These are phyloP conservation scores for Carex scoparia DNA, from an alignment of 176 grass and related monocot species.

Conservation along the genomic window DNA sequence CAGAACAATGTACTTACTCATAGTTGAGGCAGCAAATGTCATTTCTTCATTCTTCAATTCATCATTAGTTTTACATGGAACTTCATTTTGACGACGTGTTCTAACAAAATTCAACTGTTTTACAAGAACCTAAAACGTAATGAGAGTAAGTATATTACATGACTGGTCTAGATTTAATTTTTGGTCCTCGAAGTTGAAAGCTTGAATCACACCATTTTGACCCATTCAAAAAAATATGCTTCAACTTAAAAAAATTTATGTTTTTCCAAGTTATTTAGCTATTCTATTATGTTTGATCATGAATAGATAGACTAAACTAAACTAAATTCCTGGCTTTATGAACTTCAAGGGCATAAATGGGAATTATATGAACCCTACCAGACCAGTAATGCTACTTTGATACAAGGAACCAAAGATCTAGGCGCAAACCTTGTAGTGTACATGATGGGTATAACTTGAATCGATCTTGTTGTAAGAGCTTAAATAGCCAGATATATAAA, in stretches of 20 bases:
- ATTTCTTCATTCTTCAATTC: not conserved
- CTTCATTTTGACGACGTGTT: slow-evolving; percentile 5
- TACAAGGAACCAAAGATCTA: not conserved
- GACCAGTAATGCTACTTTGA: not conserved
- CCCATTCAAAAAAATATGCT: too few relatives aligned
- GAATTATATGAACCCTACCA: not conserved
- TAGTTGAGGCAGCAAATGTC: not conserved
- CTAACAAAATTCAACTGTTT: slow-evolving; percentile 4
- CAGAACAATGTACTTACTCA: not conserved
- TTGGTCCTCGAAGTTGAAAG: not conserved
- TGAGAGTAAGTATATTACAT: not conserved
- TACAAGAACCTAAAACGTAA: not conserved
- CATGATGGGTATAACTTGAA: not conserved
- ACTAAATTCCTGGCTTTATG: not conserved
- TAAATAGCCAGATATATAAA: not conserved
- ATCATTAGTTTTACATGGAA: not conserved
- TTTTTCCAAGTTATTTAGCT: not conserved
- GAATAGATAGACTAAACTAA: not conserved
- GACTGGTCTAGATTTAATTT: not conserved
- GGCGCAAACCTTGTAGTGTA: not conserved
- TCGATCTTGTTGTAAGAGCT: slow-evolving; percentile 2
- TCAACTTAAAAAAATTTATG: too few relatives aligned
- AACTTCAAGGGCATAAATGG: not conserved
- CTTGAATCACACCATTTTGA: not conserved
- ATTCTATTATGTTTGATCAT: not conserved